phyloP scores from a whole-genome alignment of 225 moss, liverwort and hornwort species.

The Polytrichum formosum region DNA sequence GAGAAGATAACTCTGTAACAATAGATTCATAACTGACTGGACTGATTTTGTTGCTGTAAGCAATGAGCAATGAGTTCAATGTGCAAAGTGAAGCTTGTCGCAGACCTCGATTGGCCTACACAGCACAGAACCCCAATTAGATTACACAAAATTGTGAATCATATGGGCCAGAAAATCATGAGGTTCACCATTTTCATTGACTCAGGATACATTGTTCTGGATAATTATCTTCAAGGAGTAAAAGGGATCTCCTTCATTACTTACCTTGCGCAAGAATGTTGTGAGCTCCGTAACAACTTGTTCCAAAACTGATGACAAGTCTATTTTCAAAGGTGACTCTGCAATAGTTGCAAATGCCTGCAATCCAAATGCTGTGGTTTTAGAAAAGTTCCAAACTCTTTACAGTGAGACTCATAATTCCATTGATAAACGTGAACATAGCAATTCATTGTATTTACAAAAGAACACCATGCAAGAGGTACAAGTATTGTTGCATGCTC shows the following conservation, averaged over 20 bases:
- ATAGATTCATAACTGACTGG: slow-evolving; percentile 92
- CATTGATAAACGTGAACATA: no score
- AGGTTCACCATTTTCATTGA: no score
- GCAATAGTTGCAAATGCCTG: slow-evolving; percentile 99
- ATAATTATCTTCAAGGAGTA: no score
- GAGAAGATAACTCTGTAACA: slow-evolving; percentile 71
- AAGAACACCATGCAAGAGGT: no score
- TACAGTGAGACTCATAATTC: no score
- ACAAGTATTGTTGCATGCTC: no score
- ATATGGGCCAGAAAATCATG: not conserved
- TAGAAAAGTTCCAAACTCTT: not conserved
- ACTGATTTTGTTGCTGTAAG: slow-evolving; percentile 91
- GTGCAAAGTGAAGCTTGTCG: slow-evolving; percentile 97
- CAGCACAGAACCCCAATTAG: not conserved
- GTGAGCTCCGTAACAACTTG: slow-evolving; percentile 97
- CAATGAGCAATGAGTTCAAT: slow-evolving; percentile 82
- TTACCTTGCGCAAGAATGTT: slow-evolving; percentile 95
- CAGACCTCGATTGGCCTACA: slow-evolving; percentile 87
- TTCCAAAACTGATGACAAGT: slow-evolving; percentile 96
- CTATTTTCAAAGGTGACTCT: slow-evolving; percentile 93
- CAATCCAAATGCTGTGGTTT: slow-evolving; percentile 7
- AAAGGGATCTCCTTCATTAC: not conserved
- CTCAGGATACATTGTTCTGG: no score
- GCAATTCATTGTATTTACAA: no score
- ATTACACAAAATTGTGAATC: not conserved